Conservation (phyloP, 2,329 filamentous ascomycete species). For the Cladophialophora psammophila region DNA sequence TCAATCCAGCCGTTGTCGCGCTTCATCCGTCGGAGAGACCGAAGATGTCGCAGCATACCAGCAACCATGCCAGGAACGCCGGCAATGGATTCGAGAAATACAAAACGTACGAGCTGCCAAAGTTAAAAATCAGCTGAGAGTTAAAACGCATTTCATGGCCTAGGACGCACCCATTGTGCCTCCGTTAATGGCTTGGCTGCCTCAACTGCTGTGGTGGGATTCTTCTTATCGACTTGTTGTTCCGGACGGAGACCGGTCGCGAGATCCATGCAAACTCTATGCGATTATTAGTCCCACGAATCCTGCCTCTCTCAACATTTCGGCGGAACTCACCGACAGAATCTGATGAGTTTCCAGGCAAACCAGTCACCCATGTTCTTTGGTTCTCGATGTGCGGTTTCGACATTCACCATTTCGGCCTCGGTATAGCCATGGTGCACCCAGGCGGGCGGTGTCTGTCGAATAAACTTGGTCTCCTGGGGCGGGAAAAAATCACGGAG, state of each 20-base stretch:
- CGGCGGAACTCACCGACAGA: slow-evolving; percentile 69
- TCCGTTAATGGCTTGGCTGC: slow-evolving; percentile 5
- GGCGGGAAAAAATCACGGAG: background rate
- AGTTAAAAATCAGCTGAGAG: background rate
- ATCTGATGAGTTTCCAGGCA: slow-evolving; percentile 76
- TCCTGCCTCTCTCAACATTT: background rate
- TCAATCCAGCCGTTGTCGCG: slow-evolving; percentile 97
- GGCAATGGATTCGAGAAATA: slow-evolving; percentile 94
- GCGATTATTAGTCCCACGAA: background rate
- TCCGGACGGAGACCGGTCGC: background rate
- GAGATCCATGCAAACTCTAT: background rate
- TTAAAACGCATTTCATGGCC: background rate
- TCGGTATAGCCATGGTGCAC: slow-evolving; percentile 64
- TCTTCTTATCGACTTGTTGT: slow-evolving; percentile 6
- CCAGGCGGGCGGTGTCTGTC: slow-evolving; percentile 25
- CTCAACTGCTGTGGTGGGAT: slow-evolving; percentile 8
- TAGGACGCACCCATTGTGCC: slow-evolving; percentile 4
- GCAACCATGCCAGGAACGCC: slow-evolving; percentile 97
- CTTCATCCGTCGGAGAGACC: slow-evolving; percentile 82
- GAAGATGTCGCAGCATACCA: slow-evolving; percentile 89
- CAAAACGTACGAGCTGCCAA: slow-evolving; percentile 73
- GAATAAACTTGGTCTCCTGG: slow-evolving; percentile 10
- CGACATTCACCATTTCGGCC: slow-evolving; percentile 76
- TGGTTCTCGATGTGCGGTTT: slow-evolving; percentile 77
- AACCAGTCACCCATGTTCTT: slow-evolving; percentile 77